Percentiles rank a stretch among this genome's conserved stretches.
phyloP scores from a whole-genome alignment of 257 asterid species.

The Capsicum pubescens region DNA sequence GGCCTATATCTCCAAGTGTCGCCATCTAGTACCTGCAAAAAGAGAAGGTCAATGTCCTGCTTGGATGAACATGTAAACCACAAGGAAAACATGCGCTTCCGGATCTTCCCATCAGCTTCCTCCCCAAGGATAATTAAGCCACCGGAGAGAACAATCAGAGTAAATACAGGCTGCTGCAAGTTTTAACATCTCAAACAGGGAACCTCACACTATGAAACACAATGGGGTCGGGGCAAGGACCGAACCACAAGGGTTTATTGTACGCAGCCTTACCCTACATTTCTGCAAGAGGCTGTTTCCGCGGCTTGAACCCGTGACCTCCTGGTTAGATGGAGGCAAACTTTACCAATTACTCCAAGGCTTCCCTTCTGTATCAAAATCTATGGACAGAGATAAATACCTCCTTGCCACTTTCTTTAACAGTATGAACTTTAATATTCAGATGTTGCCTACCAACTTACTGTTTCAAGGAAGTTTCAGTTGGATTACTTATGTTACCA shows the following conservation, averaged over 20 bases:
- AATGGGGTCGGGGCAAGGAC: too few species aligned
- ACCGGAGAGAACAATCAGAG: background rate
- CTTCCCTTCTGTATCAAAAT: background rate
- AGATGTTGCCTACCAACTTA: background rate
- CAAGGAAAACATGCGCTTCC: background rate
- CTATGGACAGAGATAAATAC: background rate
- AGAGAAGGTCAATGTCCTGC: background rate
- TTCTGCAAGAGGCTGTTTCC: too few species aligned
- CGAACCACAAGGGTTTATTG: too few species aligned
- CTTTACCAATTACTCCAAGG: too few species aligned
- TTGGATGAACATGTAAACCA: background rate
- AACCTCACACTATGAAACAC: background rate
- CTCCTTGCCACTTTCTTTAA: background rate
- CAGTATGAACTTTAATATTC: background rate
- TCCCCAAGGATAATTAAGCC: background rate
- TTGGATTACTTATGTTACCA: background rate
- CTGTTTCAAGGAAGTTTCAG: background rate
- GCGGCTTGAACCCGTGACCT: too few species aligned
- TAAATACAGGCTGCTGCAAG: background rate
- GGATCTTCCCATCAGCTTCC: background rate
- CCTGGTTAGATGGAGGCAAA: too few species aligned
- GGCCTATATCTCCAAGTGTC: slow-evolving; percentile 78
- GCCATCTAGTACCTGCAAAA: slow-evolving; percentile 65
- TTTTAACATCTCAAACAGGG: slow-evolving; percentile 10
- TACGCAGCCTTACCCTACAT: too few species aligned